phyloP scores from a whole-genome alignment of 495 filamentous ascomycete species.

The Amorphotheca resinae region DNA sequence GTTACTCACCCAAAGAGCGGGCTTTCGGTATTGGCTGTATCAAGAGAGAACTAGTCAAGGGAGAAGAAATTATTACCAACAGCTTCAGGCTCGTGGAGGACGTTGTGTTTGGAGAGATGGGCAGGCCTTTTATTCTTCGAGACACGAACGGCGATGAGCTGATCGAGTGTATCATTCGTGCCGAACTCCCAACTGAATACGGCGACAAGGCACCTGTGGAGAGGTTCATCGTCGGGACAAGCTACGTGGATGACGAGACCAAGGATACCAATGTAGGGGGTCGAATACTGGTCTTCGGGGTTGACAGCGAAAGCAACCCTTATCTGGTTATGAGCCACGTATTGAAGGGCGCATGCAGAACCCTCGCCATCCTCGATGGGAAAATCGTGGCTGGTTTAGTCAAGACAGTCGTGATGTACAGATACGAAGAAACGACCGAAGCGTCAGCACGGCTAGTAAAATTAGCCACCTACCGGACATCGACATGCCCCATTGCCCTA shows the following conservation, averaged over 20 bases:
- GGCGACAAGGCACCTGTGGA: constrained; percentile 47
- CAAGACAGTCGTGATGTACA: constrained; percentile 67
- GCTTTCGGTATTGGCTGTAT: constrained; percentile 83
- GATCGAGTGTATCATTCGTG: constrained; percentile 72
- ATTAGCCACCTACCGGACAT: constrained; percentile 60
- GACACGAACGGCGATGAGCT: constrained; percentile 55
- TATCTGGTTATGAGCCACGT: constrained; percentile 50
- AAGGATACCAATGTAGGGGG: constrained; percentile 33
- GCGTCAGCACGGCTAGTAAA: constrained; percentile 45
- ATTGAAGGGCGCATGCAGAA: constrained; percentile 67
- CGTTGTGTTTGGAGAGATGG: constrained; percentile 33
- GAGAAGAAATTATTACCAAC: constrained; percentile 35
- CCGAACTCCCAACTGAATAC: constrained; percentile 51
- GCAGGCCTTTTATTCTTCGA: constrained; percentile 29
- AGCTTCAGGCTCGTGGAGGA: constrained; percentile 42
- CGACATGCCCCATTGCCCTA: constrained; percentile 80
- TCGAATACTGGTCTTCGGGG: constrained; percentile 72
- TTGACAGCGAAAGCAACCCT: constrained; percentile 59
- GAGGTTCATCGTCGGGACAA: constrained; percentile 80
- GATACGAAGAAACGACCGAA: constrained; percentile 35
- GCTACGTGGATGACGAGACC: constrained; percentile 49
- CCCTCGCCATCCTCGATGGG: constrained; percentile 57
- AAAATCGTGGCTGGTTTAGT: constrained; percentile 75
- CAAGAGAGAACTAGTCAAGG: constrained; percentile 37
- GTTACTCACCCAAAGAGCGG: constrained; percentile 68